Evolutionary conservation across 148 eudicot genomes (phyloP).

Genomic region (Rhododendron ferrugineum): DNA sequence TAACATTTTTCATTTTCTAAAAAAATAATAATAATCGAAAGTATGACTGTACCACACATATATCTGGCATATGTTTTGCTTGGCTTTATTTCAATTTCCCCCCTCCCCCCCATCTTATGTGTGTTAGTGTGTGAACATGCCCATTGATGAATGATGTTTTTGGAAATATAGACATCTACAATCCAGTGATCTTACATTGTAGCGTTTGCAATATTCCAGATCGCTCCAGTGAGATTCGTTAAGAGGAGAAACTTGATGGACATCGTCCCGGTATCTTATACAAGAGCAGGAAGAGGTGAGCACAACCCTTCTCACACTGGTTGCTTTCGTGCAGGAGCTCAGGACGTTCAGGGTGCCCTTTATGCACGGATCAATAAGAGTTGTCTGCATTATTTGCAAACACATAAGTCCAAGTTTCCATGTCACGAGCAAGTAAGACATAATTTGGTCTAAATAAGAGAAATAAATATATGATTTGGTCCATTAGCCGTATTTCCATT

Average conservation of each 20-base stretch:
- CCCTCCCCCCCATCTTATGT: too few species aligned
- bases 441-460: not conserved
- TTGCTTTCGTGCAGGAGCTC: constrained; percentile 65
- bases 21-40: not conserved
- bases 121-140: not conserved
- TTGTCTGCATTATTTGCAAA: constrained; percentile 44
- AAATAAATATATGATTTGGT: not conserved
- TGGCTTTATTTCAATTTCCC: too few species aligned
- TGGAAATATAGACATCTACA: not conserved
- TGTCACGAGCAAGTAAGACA: not conserved
- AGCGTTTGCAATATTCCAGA: constrained; percentile 63
- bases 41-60: not conserved
- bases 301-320: constrained; percentile 62
- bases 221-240: constrained; percentile 96
- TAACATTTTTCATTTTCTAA: not conserved
- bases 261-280: constrained; percentile 65
- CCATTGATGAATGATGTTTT: not conserved
- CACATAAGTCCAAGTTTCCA: not conserved
- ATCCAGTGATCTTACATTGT: constrained; percentile 42
- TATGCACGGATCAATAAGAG: constrained; percentile 65
- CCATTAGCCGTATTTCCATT: not conserved
- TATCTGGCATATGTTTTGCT: too few species aligned
- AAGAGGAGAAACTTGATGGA: constrained; percentile 46
- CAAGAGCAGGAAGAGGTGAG: constrained; percentile 95
- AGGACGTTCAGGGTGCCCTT: constrained; percentile 77